These are phyloP conservation scores for Russula emetica DNA, from an alignment of 768 basidiomycete species.

Conservation along the genomic window DNA sequence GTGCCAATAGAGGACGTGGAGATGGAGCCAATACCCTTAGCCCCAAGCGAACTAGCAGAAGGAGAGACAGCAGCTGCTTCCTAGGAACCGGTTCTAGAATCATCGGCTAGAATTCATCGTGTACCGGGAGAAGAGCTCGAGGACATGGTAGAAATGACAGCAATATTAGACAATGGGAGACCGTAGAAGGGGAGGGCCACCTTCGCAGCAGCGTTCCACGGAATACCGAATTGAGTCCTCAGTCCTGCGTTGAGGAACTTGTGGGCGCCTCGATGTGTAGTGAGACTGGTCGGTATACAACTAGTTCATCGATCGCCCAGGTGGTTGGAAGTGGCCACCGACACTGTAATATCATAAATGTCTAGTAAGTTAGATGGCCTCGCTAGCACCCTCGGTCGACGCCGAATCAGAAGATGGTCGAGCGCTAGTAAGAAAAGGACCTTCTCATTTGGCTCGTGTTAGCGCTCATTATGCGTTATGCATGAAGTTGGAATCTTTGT, in stretches of 20 bases:
- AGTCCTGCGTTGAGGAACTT: not conserved
- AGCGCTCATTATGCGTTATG: no score
- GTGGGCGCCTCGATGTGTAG: no score
- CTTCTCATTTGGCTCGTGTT: no score
- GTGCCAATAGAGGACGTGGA: not conserved
- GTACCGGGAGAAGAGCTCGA: not conserved
- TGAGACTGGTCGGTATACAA: not conserved
- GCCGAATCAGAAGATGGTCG: no score
- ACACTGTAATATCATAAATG: no score
- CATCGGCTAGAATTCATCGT: not conserved
- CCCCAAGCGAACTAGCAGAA: not conserved
- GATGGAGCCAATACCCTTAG: not conserved
- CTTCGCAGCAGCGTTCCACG: not conserved
- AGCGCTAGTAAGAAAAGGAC: no score
- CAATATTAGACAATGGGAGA: not conserved
- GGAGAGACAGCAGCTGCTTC: not conserved
- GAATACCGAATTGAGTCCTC: not conserved
- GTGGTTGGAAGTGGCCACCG: no score
- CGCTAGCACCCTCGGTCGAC: no score
- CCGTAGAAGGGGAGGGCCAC: not conserved
- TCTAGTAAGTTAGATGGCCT: no score
- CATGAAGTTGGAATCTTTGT: no score
- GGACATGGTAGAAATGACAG: not conserved
- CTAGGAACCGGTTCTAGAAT: not conserved
- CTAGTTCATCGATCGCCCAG: not conserved